Conservation (phyloP, 2,329 filamentous ascomycete genomes). For the Apiospora malaysiana region DNA sequence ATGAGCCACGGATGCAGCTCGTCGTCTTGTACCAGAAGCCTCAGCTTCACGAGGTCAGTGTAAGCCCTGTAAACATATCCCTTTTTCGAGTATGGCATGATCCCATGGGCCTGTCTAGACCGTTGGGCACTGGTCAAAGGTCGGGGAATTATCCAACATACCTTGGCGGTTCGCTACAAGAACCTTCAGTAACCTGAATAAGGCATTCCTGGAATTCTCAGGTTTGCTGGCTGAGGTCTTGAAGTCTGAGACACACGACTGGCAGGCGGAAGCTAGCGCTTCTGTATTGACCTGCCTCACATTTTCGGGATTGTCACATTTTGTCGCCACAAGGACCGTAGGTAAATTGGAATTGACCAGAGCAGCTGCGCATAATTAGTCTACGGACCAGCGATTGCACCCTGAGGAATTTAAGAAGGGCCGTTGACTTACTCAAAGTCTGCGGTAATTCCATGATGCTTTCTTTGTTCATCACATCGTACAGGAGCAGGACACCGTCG, state of each 20-base stretch:
- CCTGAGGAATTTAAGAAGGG: conserved; percentile 12
- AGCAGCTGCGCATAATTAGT: conserved; percentile 62
- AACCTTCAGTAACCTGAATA: conserved; percentile 76
- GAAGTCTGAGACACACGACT: conserved; percentile 73
- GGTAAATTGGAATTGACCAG: conserved; percentile 76
- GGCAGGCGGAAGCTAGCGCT: conserved; percentile 66
- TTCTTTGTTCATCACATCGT: conserved; percentile 82
- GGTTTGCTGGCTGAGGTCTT: conserved; percentile 74
- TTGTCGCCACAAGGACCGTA: conserved; percentile 83
- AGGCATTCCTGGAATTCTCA: conserved; percentile 75
- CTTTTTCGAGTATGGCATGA: background rate
- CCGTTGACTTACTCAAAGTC: conserved; percentile 72
- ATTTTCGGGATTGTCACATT: conserved; percentile 80
- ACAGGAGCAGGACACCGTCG: conserved; percentile 84
- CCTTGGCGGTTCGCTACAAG: conserved; percentile 72
- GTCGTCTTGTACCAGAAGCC: conserved; percentile 52
- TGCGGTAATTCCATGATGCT: conserved; percentile 77
- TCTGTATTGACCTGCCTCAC: conserved; percentile 74
- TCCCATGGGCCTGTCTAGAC: background rate
- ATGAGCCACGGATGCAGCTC: conserved; percentile 67
- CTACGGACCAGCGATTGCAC: background rate
- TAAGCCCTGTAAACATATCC: background rate
- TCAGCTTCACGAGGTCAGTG: conserved; percentile 40
- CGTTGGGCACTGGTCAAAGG: background rate
- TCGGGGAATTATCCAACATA: conserved; percentile 50